A percentile compares a stretch with the other conserved stretches of the same genome.
phyloP scores from a whole-genome alignment of 352 stramenopile genomes.

The Albugo laibachii region DNA sequence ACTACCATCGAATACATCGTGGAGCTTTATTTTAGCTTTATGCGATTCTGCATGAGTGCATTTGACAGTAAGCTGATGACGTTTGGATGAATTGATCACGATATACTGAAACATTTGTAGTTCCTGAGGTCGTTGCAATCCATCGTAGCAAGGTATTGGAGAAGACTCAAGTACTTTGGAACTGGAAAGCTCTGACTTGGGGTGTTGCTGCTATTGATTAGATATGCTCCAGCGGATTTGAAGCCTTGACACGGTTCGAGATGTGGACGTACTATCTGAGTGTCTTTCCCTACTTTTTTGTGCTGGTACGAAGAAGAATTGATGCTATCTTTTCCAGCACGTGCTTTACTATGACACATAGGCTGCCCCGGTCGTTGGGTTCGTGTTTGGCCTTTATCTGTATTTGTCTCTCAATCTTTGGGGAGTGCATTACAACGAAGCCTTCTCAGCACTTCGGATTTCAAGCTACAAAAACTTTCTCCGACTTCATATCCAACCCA shows the following conservation, averaged over 20 bases:
- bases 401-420: slow-evolving; percentile 76
- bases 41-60: too few species aligned
- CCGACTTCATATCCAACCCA: slow-evolving; percentile 48
- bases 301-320: slow-evolving; percentile 11
- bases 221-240: slow-evolving; percentile 34
- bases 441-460: slow-evolving; percentile 72
- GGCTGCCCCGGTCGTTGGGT: too few species aligned
- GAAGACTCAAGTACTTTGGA: not conserved
- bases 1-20: too few species aligned
- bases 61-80: too few species aligned
- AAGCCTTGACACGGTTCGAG: slow-evolving; percentile 42
- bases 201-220: slow-evolving; percentile 3
- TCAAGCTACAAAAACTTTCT: slow-evolving; percentile 83
- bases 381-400: slow-evolving; percentile 70
- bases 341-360: slow-evolving; percentile 52
- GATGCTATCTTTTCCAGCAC: not conserved
- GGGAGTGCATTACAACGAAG: slow-evolving; percentile 77
- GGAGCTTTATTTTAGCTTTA: too few species aligned
- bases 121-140: slow-evolving; percentile 58
- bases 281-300: slow-evolving; percentile 77
- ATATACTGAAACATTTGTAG: too few species aligned
- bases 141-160: slow-evolving; percentile 38
- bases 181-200: not conserved
- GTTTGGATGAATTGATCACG: too few species aligned
- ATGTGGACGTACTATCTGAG: slow-evolving; percentile 67